Conservation (phyloP, 2,329 filamentous ascomycete genomes). For the Chaetothyriales sp. region DNA sequence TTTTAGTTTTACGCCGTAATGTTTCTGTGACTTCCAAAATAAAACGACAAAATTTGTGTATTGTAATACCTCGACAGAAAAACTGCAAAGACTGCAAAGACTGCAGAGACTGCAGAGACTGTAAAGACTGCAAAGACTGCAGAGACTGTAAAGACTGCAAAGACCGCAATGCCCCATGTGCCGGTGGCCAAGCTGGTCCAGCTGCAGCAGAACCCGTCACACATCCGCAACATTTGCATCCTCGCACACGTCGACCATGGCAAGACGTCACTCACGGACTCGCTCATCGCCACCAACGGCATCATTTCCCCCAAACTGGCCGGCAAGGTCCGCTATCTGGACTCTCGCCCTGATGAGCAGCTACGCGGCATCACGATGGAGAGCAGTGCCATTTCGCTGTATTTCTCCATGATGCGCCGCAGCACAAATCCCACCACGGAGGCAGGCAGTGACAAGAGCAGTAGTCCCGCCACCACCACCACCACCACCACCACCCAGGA, state of each 20-base stretch:
- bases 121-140: too few species aligned
- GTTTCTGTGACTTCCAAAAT: too few species aligned
- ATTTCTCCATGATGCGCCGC: slow-evolving; percentile 79
- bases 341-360: slow-evolving; percentile 92
- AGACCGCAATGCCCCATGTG: slow-evolving; percentile 67
- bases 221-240: slow-evolving; percentile 95
- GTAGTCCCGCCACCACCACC: slow-evolving; percentile 24
- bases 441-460: neutral
- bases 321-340: slow-evolving; percentile 93
- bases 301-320: slow-evolving; percentile 97
- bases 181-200: slow-evolving; percentile 76
- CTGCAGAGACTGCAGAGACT: too few species aligned
- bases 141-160: too few species aligned
- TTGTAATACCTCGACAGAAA: neutral
- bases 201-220: slow-evolving; percentile 73
- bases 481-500: slow-evolving; percentile 56
- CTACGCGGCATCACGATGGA: slow-evolving; percentile 98
- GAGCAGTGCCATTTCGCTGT: slow-evolving; percentile 91
- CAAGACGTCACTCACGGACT: slow-evolving; percentile 93
- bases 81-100: slow-evolving; percentile 35
- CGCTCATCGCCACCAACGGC: slow-evolving; percentile 92
- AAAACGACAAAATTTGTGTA: too few species aligned
- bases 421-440: slow-evolving; percentile 34
- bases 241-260: slow-evolving; percentile 95
- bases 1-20: too few species aligned